A percentile compares a stretch with the other conserved stretches of the same genome.
Evolutionary conservation across 768 basidiomycete genomes (phyloP).

Genomic region (Phylloporus arenicola): DNA sequence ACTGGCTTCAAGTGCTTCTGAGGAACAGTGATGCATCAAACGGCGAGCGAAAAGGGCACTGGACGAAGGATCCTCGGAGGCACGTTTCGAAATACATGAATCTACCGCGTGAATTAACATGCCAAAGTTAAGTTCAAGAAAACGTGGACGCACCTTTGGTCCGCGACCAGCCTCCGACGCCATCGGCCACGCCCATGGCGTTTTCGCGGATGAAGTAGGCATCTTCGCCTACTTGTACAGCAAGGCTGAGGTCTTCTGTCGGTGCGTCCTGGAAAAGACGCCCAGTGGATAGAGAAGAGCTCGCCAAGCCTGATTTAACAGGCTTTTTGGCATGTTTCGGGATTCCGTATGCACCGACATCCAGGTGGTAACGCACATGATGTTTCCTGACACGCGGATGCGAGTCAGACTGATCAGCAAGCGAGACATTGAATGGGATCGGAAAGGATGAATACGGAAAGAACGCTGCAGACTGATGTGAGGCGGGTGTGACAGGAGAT

Average conservation of each 20-base stretch:
- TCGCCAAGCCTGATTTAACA: conserved; percentile 27
- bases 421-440: conserved; percentile 24
- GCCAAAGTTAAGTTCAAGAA: conserved; percentile 5
- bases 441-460: conserved; percentile 35
- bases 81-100: conserved; percentile 21
- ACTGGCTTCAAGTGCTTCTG: conserved; percentile 37
- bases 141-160: conserved; percentile 33
- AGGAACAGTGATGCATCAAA: conserved; percentile 81
- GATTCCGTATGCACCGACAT: conserved; percentile 82
- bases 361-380: conserved; percentile 46
- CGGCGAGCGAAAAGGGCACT: conserved; percentile 65
- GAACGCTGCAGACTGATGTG: conserved; percentile 29
- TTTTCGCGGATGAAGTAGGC: conserved; percentile 80
- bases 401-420: conserved; percentile 24
- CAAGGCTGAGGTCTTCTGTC: conserved; percentile 38
- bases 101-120: conserved; percentile 9
- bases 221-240: conserved; percentile 87
- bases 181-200: conserved; percentile 92
- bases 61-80: conserved; percentile 37
- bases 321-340: conserved; percentile 47
- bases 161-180: conserved; percentile 87
- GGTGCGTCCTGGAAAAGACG: conserved; percentile 29
- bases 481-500: conserved; percentile 26
- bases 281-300: conserved; percentile 11
- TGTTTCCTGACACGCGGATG: conserved; percentile 30